Conservation (phyloP, 2,329 filamentous ascomycete genomes). For the Rugonectria rugulosa region DNA sequence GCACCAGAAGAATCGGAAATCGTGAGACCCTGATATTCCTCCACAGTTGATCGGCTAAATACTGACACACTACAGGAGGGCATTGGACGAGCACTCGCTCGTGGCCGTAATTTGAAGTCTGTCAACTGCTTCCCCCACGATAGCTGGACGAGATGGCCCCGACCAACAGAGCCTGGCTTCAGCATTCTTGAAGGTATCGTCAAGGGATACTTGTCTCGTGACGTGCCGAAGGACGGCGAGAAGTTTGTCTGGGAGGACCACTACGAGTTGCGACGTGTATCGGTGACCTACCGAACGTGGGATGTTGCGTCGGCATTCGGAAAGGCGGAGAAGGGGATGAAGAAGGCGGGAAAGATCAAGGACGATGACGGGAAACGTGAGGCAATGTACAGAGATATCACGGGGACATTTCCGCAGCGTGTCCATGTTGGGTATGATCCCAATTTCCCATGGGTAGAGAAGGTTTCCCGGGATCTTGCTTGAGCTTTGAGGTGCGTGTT, state of each 20-base stretch:
- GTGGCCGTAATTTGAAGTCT: conserved; percentile 6
- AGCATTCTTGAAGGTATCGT: conserved; percentile 5
- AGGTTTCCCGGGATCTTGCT: conserved; percentile 3
- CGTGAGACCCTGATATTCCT: neutral
- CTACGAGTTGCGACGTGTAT: conserved; percentile 15
- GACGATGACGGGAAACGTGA: neutral
- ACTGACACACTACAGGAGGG: conserved; percentile 4
- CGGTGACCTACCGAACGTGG: neutral
- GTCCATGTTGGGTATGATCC: neutral
- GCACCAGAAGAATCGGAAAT: conserved; percentile 6
- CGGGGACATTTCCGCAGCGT: neutral
- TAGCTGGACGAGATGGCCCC: neutral
- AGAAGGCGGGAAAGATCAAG: conserved; percentile 10
- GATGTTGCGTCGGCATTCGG: conserved; percentile 20
- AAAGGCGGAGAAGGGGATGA: conserved; percentile 12
- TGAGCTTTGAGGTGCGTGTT: neutral
- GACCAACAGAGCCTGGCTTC: neutral
- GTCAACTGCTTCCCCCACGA: conserved; percentile 12
- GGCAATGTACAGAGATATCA: conserved; percentile 18
- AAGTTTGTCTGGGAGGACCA: conserved; percentile 26
- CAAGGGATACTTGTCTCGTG: neutral
- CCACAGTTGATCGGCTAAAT: neutral
- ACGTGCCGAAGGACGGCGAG: no score
- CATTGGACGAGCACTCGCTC: conserved; percentile 19
- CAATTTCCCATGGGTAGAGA: conserved; percentile 15